Evolutionary conservation across 768 basidiomycete genomes (phyloP), one percentile per base, ranked within the genome.

Genomic region (Rhizopogon roseolus): DNA sequence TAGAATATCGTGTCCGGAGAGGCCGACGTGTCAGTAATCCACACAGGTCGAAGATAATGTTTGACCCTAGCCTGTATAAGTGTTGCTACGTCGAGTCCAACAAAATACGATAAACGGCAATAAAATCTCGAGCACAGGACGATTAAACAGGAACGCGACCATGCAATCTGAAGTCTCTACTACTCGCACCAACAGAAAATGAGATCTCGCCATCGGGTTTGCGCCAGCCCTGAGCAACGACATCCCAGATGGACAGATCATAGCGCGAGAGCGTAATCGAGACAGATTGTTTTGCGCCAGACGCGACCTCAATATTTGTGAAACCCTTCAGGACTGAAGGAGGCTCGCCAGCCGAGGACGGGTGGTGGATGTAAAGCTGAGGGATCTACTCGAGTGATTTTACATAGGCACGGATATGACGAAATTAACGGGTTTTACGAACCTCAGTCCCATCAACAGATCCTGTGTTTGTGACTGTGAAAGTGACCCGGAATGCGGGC

Each of bases 211-310:
- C 50, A 1, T 17, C 41, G 11, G 50, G 50, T 11, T 52, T 52
- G 14, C 50, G 40, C 88, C 89, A 91, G 1, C 83, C 80, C 68
- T 90, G 88, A 34, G 70, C 69, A 13, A 64, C 75, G 5, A 76
- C 77, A 66, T 90, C 85, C 88, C 87, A 90, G 52, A 85, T 76
- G n/a, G 79, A 83, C 59, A 87, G 64, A 57, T 85, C 82, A 60
- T 85, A 82, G 41, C 83, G 72, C 9, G 84, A 81, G 41, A 89
- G 69, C 13, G 71, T 74, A 57, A 89, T 73, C 8, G 68, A 73
- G 13, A 82, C 79, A 6, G 53, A 62, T 60, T 70, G 66, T 29
- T 59, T 74, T 62, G 81, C 62, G 3, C 78, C 78, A 5, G 79
- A 73, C 3, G 63, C 52, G 0, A 85, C 53, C 28, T 74, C 71